These are phyloP conservation scores for Penicillium ucsense DNA, from an alignment of 495 filamentous ascomycete genomes.

Conservation along the genomic window DNA sequence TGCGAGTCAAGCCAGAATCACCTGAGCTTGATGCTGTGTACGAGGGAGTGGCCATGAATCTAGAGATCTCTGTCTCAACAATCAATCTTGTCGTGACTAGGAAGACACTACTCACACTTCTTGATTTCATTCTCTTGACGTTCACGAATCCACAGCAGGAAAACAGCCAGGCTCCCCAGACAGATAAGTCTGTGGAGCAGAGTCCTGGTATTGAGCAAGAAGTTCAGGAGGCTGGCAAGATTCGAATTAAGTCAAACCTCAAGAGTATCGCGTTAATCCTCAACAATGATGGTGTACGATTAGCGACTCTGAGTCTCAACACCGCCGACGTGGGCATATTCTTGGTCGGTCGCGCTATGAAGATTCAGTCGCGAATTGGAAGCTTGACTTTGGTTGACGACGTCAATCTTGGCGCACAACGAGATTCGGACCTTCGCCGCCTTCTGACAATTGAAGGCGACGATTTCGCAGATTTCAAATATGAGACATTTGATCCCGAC, in stretches of 20 bases:
- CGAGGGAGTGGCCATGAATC: constrained; percentile 85
- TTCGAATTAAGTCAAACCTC: constrained; percentile 80
- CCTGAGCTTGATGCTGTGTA: constrained; percentile 87
- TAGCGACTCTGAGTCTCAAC: constrained; percentile 86
- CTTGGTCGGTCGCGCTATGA: constrained; percentile 73
- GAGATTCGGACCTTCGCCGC: constrained; percentile 71
- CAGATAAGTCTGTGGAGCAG: constrained; percentile 40
- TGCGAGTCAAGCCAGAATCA: constrained; percentile 80
- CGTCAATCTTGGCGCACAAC: constrained; percentile 80
- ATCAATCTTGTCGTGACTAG: constrained; percentile 93
- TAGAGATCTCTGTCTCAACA: constrained; percentile 85
- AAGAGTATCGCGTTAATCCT: constrained; percentile 89
- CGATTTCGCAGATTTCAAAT: constrained; percentile 94
- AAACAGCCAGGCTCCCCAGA: constrained; percentile 18
- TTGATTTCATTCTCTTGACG: constrained; percentile 92
- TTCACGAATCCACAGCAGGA: constrained; percentile 66
- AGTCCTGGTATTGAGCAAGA: constrained; percentile 28
- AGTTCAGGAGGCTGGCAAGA: constrained; percentile 41
- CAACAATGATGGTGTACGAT: constrained; percentile 95
- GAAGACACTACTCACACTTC: constrained; percentile 83
- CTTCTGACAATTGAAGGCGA: constrained; percentile 90
- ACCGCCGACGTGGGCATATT: constrained; percentile 87
- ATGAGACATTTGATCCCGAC: constrained; percentile 83
- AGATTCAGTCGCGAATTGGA: constrained; percentile 75
- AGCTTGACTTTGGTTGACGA: constrained; percentile 86